Conservation (phyloP, 495 filamentous ascomycete genomes). For the Annulohypoxylon stygium region DNA sequence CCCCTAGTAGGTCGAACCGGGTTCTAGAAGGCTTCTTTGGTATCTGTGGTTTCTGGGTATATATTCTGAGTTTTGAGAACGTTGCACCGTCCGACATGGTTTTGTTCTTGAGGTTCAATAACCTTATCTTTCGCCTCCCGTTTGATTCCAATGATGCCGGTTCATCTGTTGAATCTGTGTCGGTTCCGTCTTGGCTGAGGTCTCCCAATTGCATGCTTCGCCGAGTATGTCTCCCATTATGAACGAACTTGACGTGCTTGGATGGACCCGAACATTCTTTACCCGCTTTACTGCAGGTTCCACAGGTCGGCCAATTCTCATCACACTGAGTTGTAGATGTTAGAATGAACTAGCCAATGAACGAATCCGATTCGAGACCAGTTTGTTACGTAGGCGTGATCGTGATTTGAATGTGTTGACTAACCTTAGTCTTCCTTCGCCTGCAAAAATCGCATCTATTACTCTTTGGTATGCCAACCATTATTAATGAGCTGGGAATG, state of each 20-base stretch:
- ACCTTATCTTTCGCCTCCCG: neutral
- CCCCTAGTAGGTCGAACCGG: slow-evolving; percentile 19
- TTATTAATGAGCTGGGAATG: slow-evolving; percentile 23
- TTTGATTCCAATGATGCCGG: neutral
- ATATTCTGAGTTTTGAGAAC: slow-evolving; percentile 31
- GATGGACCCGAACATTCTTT: slow-evolving; percentile 36
- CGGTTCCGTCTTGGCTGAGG: neutral
- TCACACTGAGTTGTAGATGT: slow-evolving; percentile 26
- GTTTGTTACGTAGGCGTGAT: neutral
- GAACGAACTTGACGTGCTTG: slow-evolving; percentile 29
- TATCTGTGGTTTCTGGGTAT: slow-evolving; percentile 8
- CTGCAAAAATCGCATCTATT: slow-evolving; percentile 38
- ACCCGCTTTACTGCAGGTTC: slow-evolving; percentile 34
- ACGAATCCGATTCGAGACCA: neutral
- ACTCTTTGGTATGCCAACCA: slow-evolving; percentile 41
- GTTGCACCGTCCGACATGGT: slow-evolving; percentile 26
- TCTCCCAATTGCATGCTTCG: neutral
- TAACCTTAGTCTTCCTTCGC: slow-evolving; percentile 36
- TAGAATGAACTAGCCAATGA: slow-evolving; percentile 21
- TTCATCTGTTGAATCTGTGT: neutral
- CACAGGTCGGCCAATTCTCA: slow-evolving; percentile 39
- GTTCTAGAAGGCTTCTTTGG: slow-evolving; percentile 17
- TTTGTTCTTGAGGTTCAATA: slow-evolving; percentile 18
- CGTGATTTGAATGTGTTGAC: neutral
- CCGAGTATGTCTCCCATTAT: slow-evolving; percentile 30